Evolutionary conservation across 2,329 filamentous ascomycete species (phyloP).

Genomic region (Bisporella sp.): DNA sequence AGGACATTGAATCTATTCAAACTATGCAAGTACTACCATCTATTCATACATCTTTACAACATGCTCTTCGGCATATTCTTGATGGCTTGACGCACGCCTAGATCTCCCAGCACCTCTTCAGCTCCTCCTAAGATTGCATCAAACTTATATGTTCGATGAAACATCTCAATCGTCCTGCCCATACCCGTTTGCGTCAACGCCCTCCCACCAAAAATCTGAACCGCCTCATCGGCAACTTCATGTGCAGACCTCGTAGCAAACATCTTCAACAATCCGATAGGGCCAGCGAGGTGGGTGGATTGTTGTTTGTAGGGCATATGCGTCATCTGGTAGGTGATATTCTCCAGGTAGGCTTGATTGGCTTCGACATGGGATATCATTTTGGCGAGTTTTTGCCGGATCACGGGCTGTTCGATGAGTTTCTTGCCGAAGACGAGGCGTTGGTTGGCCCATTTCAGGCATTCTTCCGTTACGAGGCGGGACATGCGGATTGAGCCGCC

Average conservation of each 20-base stretch:
- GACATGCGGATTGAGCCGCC: constrained; percentile 53
- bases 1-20: too few species aligned
- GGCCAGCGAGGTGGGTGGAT: constrained; percentile 66
- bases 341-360: constrained; percentile 82
- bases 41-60: constrained; percentile 42
- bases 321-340: constrained; percentile 82
- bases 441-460: constrained; percentile 83
- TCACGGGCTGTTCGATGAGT: constrained; percentile 75
- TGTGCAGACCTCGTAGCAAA: constrained; percentile 70
- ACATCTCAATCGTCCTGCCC: constrained; percentile 77
- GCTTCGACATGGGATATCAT: constrained; percentile 80
- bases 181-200: constrained; percentile 76
- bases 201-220: constrained; percentile 81
- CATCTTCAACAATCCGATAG: constrained; percentile 78
- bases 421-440: constrained; percentile 78
- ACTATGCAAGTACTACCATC: too few species aligned
- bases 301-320: constrained; percentile 76
- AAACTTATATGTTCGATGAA: constrained; percentile 71
- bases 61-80: constrained; percentile 79
- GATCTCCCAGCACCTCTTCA: constrained; percentile 73
- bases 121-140: constrained; percentile 72
- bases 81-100: constrained; percentile 79
- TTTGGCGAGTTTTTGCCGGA: constrained; percentile 76
- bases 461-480: constrained; percentile 71
- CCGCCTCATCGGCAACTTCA: constrained; percentile 75